A percentile compares a stretch with the other conserved stretches of the same genome.
Evolutionary conservation across 441 rosid species (phyloP).

Genomic region (Arabidopsis hybrid): DNA sequence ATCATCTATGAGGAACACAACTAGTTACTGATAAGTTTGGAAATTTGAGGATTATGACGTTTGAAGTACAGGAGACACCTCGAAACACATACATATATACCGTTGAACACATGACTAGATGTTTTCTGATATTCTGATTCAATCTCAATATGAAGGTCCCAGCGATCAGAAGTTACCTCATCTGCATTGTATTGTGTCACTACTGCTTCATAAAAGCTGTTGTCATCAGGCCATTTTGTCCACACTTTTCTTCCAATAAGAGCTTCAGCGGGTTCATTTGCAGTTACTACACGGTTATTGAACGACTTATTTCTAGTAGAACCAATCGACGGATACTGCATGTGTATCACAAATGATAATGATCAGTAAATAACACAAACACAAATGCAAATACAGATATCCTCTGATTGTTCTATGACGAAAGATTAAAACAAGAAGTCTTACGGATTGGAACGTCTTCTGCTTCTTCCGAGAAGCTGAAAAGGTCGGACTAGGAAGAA

Average conservation of each 20-base stretch:
- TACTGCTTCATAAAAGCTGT: conserved; percentile 90
- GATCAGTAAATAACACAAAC: conserved; percentile 52
- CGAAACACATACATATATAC: conserved; percentile 7
- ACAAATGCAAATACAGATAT: conserved; percentile 22
- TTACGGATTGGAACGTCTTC: conserved; percentile 80
- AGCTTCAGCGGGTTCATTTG: conserved; percentile 63
- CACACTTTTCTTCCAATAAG: conserved; percentile 85
- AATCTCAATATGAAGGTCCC: neutral
- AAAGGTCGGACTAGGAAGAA: conserved; percentile 75
- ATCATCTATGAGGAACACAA: neutral
- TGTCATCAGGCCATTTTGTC: conserved; percentile 98
- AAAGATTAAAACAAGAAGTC: conserved; percentile 38
- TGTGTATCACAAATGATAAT: conserved; percentile 50
- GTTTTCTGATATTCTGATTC: neutral
- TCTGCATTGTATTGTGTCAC: conserved; percentile 78
- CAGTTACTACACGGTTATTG: conserved; percentile 51
- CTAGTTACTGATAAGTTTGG: neutral
- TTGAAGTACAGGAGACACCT: conserved; percentile 9
- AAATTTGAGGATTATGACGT: neutral
- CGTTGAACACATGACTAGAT: conserved; percentile 1
- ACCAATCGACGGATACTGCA: conserved; percentile 67
- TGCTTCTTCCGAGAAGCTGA: conserved; percentile 88
- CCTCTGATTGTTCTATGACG: conserved; percentile 18
- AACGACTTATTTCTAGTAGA: conserved; percentile 61
- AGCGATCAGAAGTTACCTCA: conserved; percentile 54